Evolutionary conservation across 305 asterid species (phyloP), one percentile per base, ranked within the genome.

Genomic region (Plantago coronopus): DNA sequence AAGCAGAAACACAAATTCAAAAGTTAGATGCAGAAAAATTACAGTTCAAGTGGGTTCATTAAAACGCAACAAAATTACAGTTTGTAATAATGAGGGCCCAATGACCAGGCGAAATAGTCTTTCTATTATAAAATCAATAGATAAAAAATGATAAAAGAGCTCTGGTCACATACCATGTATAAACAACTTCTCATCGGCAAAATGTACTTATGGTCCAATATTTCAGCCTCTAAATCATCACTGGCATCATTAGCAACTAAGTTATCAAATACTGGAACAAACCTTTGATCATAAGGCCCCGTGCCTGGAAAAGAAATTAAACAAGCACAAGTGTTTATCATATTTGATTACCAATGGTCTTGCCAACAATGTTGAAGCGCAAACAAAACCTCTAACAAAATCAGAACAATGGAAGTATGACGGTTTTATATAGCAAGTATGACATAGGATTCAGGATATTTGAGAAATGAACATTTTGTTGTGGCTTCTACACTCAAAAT

Each of bases 141-240:
- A 61, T 37, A 15, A 66, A 59, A 44, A 22, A 20, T 8, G 11
- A 1, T 22, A 25, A 46, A 18, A 64, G 44, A 64, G 57, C 47
- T 61, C 13, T 14, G 21, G 27, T 27, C 60, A 2, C 78, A 45
- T 77, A 91, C 98, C 98, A 86, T 91, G 66, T 69, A 81, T 61
- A 91, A 86, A 69, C 88, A 81, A 74, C 95, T 84, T 22, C 70
- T 70, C 77, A 74, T 76, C 17, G 98, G 95, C 62, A 91, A 62
- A 55, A 88, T 76, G 68, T 72, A 91, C 48, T 69, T 77, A 76
- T 64, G 76, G 70, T 72, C 78, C 72, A 83, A 77, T 17, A 86
- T 47, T 62, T 82, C 86, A 66, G 93, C 91, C 76, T 82, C 88
- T 63, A 72, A 50, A 18, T 88, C 98, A 54, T 18, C 34, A 51